Percentiles rank a stretch among this genome's conserved stretches.
phyloP scores from a whole-genome alignment of 768 basidiomycete genomes.

The Lentinula aciculospora region DNA sequence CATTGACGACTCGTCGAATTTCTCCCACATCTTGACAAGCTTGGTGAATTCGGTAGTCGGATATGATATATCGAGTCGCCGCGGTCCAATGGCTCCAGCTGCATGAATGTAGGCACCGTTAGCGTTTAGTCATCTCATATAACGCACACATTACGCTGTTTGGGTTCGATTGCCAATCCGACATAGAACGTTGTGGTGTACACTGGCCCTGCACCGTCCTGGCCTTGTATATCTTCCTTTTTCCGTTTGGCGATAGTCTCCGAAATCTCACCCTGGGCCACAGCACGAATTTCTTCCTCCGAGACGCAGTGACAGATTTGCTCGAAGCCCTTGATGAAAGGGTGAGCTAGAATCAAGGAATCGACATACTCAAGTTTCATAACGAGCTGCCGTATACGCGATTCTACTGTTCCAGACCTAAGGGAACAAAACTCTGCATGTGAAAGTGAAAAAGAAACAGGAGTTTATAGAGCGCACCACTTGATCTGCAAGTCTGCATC shows the following conservation, averaged over 20 bases:
- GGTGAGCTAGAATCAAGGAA: constrained; percentile 86
- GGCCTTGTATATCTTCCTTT: constrained; percentile 72
- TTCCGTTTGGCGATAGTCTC: constrained; percentile 67
- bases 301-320: constrained; percentile 78
- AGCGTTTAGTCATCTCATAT: neutral
- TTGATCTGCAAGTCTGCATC: constrained; percentile 83
- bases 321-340: constrained; percentile 92
- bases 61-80: constrained; percentile 93
- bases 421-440: constrained; percentile 32
- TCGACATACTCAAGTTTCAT: constrained; percentile 98
- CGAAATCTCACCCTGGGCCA: constrained; percentile 84
- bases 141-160: constrained; percentile 59
- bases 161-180: constrained; percentile 87
- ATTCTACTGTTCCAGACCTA: constrained; percentile 91
- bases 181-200: constrained; percentile 98
- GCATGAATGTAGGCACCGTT: constrained; percentile 10
- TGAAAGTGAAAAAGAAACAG: neutral
- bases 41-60: constrained; percentile 95
- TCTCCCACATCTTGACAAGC: constrained; percentile 92
- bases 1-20: constrained; percentile 89
- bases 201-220: constrained; percentile 73
- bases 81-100: constrained; percentile 75
- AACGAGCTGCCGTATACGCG: constrained; percentile 89
- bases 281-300: constrained; percentile 83
- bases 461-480: constrained; percentile 54